phyloP scores from a whole-genome alignment of 305 asterid species.

The Fraxinus latifolia region DNA sequence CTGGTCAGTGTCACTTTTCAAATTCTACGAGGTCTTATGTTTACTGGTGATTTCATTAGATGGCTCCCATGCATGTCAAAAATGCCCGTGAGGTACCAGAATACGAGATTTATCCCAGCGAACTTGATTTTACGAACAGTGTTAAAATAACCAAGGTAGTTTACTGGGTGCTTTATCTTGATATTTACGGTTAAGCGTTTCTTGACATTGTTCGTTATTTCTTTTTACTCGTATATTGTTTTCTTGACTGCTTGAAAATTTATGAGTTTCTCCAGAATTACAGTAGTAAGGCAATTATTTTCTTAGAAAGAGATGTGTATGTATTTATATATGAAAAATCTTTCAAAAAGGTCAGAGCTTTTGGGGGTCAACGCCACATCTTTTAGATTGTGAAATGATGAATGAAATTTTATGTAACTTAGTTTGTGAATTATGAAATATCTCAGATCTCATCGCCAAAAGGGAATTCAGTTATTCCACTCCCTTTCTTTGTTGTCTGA shows the following conservation, averaged over 20 bases:
- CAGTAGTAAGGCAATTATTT: background rate
- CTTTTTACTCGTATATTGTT: background rate
- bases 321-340: background rate
- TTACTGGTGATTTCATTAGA: conserved; percentile 36
- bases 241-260: background rate
- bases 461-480: background rate
- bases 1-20: conserved; percentile 6
- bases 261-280: background rate
- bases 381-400: background rate
- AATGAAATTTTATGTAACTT: background rate
- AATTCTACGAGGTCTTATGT: background rate
- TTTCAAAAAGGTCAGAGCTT: background rate
- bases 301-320: background rate
- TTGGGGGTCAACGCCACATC: background rate
- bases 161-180: background rate
- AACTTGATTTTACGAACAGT: conserved; percentile 76
- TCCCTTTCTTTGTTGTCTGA: background rate
- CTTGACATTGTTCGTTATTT: background rate
- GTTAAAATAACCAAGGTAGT: conserved; percentile 68
- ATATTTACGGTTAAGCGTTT: background rate
- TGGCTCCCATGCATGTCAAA: conserved; percentile 82
- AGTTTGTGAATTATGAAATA: background rate
- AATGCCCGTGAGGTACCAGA: conserved; percentile 78
- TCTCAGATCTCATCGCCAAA: background rate
- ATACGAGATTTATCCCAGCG: conserved; percentile 73